Evolutionary conservation across 805 yeast genomes (phyloP), one percentile per base, ranked within the genome.

Genomic region (Metschnikowia peoriensis): DNA sequence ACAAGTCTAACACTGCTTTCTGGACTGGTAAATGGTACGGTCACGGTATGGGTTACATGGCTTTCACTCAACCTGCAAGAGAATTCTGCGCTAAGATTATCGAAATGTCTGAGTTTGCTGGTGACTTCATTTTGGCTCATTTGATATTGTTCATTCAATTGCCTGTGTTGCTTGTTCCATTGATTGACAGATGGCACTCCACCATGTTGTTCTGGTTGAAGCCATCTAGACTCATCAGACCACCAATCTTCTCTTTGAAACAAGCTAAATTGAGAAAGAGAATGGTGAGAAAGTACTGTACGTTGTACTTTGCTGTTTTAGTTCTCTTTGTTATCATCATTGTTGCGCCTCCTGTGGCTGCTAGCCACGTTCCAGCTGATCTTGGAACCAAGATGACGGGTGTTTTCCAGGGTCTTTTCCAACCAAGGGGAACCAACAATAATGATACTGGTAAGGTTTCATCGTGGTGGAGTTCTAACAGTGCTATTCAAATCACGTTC

Each of bases 11-110:
- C 77, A 88, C 96, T 63, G 98, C 99, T 29, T 94, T 96, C 96
- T 94, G 99, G 99, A 89, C 97, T 53, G 99, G 99, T 81, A 92
- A 91, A 75, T 94, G 99, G 99, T 91, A 92, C 71, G 94, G 96
- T 54, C 79, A 89, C 55, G 94, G 96, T 66, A 75, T 93, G 72
- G 99, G 98, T 54, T 84, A 86, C 83, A 84, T 86, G 81, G 97
- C 97, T 17, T 82, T 88, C 80, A 86, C 98, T 35, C 98, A 93
- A 77, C 99, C 99, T 57, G 68, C 88, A 49, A 89, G 99, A 80
- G 99, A 94, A 77, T 89, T 89, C 67, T 80, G 84, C 65, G 97
- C 97, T 61, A 94, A 94, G 82, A 81, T 86, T 58, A 89, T 93
- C 63, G 99, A 94, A 77, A 73, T 89, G 79, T 89, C 97, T 49